These are phyloP conservation scores for Aureobasidium sp. DNA, from an alignment of 2,329 filamentous ascomycete species.

Conservation along the genomic window DNA sequence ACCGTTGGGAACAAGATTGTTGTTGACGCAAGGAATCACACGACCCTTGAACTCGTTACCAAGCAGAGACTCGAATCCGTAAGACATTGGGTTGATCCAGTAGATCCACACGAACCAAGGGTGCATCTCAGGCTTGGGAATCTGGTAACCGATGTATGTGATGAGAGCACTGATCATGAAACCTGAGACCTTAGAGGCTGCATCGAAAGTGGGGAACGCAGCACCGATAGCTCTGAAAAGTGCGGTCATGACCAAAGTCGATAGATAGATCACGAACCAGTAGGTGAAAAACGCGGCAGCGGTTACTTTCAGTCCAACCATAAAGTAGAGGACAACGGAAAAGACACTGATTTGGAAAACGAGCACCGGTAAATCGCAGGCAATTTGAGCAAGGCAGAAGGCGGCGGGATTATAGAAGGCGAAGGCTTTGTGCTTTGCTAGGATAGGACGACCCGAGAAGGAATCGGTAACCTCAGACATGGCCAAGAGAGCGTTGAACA, in stretches of 20 bases:
- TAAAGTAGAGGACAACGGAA: slow-evolving; percentile 15
- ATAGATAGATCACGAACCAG: slow-evolving; percentile 42
- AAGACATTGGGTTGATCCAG: slow-evolving; percentile 39
- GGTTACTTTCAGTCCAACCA: slow-evolving; percentile 26
- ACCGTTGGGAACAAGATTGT: slow-evolving; percentile 26
- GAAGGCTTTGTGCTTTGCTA: slow-evolving; percentile 37
- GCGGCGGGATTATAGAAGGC: slow-evolving; percentile 29
- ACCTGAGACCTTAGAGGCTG: slow-evolving; percentile 24
- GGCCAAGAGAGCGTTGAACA: slow-evolving; percentile 54
- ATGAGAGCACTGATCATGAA: slow-evolving; percentile 22
- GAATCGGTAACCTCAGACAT: slow-evolving; percentile 58
- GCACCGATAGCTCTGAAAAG: slow-evolving; percentile 36
- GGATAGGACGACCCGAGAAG: slow-evolving; percentile 36
- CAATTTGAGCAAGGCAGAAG: slow-evolving; percentile 45
- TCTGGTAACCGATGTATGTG: slow-evolving; percentile 26
- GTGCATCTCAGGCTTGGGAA: slow-evolving; percentile 29
- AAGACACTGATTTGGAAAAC: slow-evolving; percentile 39
- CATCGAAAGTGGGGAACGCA: slow-evolving; percentile 22
- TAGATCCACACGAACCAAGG: slow-evolving; percentile 44
- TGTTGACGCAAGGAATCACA: slow-evolving; percentile 47
- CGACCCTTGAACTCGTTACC: slow-evolving; percentile 51
- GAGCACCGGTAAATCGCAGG: slow-evolving; percentile 45
- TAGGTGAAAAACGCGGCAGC: slow-evolving; percentile 55
- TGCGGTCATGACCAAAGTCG: slow-evolving; percentile 37
- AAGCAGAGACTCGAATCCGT: slow-evolving; percentile 26